Percentiles rank a stretch among this genome's conserved stretches.
phyloP scores from a whole-genome alignment of 2,329 filamentous ascomycete species.

The Diaporthe capsici region DNA sequence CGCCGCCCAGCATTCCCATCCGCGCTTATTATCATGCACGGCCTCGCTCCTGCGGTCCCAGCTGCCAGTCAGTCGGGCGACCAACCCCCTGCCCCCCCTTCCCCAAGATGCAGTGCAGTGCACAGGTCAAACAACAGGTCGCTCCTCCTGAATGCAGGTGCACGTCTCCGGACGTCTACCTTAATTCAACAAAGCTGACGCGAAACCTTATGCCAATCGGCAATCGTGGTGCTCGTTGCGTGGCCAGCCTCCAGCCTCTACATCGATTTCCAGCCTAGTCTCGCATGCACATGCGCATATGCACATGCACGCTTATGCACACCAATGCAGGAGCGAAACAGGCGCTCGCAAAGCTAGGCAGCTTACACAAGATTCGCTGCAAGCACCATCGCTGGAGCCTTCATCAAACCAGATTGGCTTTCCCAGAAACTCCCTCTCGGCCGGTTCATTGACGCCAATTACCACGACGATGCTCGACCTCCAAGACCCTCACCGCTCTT shows the following conservation, averaged over 20 bases:
- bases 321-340: slow-evolving; percentile 42
- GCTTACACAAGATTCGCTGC: slow-evolving; percentile 23
- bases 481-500: slow-evolving; percentile 37
- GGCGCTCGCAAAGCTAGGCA: slow-evolving; percentile 20
- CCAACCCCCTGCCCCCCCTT: background rate
- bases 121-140: background rate
- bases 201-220: slow-evolving; percentile 2
- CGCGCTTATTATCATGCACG: slow-evolving; percentile 6
- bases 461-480: slow-evolving; percentile 1
- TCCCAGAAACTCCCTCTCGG: background rate
- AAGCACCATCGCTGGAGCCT: slow-evolving; percentile 31
- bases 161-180: slow-evolving; percentile 20
- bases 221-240: background rate
- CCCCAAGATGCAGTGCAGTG: background rate
- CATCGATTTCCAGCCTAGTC: slow-evolving; percentile 9
- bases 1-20: background rate
- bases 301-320: slow-evolving; percentile 34
- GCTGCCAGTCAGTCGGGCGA: background rate
- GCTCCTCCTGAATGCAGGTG: background rate
- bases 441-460: slow-evolving; percentile 23
- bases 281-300: slow-evolving; percentile 24
- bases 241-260: background rate
- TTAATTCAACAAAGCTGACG: background rate
- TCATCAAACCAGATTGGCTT: slow-evolving; percentile 10
- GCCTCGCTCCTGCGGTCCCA: background rate